Evolutionary conservation across 2,329 filamentous ascomycete genomes (phyloP), one percentile per base, ranked within the genome.

Genomic region (Ceratocystis eucalypticola): DNA sequence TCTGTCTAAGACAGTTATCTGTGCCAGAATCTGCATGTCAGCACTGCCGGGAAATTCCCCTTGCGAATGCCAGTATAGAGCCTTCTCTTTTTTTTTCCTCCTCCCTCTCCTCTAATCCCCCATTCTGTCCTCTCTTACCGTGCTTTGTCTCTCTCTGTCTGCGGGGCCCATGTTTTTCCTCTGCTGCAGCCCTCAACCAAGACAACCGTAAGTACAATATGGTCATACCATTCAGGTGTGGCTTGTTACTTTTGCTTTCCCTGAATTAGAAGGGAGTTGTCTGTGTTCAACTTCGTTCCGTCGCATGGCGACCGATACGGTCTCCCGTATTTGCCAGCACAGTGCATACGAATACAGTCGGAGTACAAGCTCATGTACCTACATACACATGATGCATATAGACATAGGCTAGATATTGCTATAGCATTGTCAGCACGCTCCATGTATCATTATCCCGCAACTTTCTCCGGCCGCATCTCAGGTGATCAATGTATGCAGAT

Each of bases 191-290:
- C 30, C 15, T 12, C 25, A 25, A 53, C 48, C 20, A 25, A 59
- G 55, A 59, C 12, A 57, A 28, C 53, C 28, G 53, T 6, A 57
- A 57, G 12, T 57, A n/a, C 30, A 57, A n/a, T 59, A 53, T 25
- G 55, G 55, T 59, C 55, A 59, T 59, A 33, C 25, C 25, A 59
- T 37, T 33, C 30, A 59, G 55, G 25, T 59, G 55, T 59, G 55
- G 55, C 30, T 59, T 59, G 55, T 37, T 59, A 37, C 33, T 59
- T 33, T n/a, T 33, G 25, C 28, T 2, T 59, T 15, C 15, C 33
- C 55, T 59, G 55, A 30, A 20, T 59, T 30, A 37, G 55, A 25
- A 30, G 33, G 55, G 28, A n/a, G 22, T 20, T 53, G 22, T 53
- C 48, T 53, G 48, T 53, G 48, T 53, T n/a, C 48, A 28, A 53